Evolutionary conservation across 2,329 filamentous ascomycete species (phyloP).

Genomic region (Aspergillus neotritici): DNA sequence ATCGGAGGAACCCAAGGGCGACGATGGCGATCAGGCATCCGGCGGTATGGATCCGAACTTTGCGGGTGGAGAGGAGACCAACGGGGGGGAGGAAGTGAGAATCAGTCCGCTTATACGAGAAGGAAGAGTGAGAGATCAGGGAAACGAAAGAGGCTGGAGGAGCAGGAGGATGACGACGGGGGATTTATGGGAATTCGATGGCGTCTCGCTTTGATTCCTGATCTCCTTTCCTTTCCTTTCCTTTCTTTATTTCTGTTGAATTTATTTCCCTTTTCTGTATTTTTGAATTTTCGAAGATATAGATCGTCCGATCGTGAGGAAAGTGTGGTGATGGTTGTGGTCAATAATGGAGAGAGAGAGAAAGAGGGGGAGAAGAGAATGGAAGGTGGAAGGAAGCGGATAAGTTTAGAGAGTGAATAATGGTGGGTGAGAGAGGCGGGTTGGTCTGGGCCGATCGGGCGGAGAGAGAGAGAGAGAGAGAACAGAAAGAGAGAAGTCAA

Average conservation of each 20-base stretch:
- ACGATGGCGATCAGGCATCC: slow-evolving; percentile 19
- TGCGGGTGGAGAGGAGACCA: background rate
- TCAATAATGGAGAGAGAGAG: background rate
- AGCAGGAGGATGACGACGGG: too few relatives aligned
- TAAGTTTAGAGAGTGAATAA: slow-evolving; percentile 2
- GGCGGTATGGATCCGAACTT: slow-evolving; percentile 11
- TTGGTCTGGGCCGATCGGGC: too few relatives aligned
- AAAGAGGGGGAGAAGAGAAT: slow-evolving; percentile 7
- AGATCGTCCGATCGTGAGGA: background rate
- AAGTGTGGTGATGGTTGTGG: background rate
- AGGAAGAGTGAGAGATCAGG: background rate
- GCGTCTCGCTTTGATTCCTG: too few relatives aligned
- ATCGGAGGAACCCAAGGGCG: slow-evolving; percentile 12
- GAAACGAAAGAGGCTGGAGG: too few relatives aligned
- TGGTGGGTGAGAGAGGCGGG: background rate
- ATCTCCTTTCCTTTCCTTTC: too few relatives aligned
- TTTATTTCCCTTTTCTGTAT: too few relatives aligned
- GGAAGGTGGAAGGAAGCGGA: slow-evolving; percentile 2
- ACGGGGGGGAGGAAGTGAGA: slow-evolving; percentile 2
- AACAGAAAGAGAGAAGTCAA: background rate
- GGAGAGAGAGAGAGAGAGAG: background rate
- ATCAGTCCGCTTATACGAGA: background rate
- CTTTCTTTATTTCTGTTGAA: too few relatives aligned
- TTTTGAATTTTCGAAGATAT: background rate
- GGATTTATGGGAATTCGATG: too few relatives aligned